Evolutionary conservation across 2,329 filamentous ascomycete genomes (phyloP).

Genomic region (Xylariomycetidae sp.): DNA sequence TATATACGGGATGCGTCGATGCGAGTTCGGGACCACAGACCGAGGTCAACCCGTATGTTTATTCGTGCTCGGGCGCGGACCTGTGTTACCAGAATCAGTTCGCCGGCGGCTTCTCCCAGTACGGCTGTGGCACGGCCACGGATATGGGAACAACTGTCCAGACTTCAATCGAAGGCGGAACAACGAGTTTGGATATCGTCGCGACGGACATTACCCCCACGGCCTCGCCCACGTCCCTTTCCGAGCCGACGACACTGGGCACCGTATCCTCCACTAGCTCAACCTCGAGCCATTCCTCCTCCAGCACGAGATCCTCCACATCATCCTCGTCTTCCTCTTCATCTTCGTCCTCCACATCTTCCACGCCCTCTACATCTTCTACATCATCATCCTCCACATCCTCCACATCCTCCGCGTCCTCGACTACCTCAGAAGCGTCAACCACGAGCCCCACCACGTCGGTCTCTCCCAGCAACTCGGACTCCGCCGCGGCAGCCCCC

Average conservation of each 20-base stretch:
- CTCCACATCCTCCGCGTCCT: slow-evolving; percentile 8
- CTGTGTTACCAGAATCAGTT: slow-evolving; percentile 52
- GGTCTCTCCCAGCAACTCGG: slow-evolving; percentile 1
- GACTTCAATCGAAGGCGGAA: slow-evolving; percentile 38
- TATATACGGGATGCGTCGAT: slow-evolving; percentile 54
- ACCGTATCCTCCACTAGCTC: slow-evolving; percentile 20
- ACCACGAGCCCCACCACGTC: slow-evolving; percentile 4
- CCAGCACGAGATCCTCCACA: slow-evolving; percentile 8
- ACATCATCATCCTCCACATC: slow-evolving; percentile 9
- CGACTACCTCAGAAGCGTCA: slow-evolving; percentile 3
- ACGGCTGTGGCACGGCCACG: slow-evolving; percentile 48
- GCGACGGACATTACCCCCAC: slow-evolving; percentile 37
- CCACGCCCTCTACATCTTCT: slow-evolving; percentile 6
- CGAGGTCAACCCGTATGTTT: slow-evolving; percentile 50
- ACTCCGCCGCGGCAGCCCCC: slow-evolving; percentile 4
- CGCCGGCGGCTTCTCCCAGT: slow-evolving; percentile 50
- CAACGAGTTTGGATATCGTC: slow-evolving; percentile 29
- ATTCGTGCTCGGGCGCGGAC: slow-evolving; percentile 43
- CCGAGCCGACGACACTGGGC: slow-evolving; percentile 36
- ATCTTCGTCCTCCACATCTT: slow-evolving; percentile 5
- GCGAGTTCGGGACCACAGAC: slow-evolving; percentile 42
- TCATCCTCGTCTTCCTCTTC: slow-evolving; percentile 3
- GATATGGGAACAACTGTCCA: slow-evolving; percentile 42
- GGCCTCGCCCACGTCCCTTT: slow-evolving; percentile 30
- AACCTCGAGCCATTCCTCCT: slow-evolving; percentile 14